A percentile compares a stretch with the other conserved stretches of the same genome.
Evolutionary conservation across 495 filamentous ascomycete species (phyloP).

Genomic region (Podospora sp.): DNA sequence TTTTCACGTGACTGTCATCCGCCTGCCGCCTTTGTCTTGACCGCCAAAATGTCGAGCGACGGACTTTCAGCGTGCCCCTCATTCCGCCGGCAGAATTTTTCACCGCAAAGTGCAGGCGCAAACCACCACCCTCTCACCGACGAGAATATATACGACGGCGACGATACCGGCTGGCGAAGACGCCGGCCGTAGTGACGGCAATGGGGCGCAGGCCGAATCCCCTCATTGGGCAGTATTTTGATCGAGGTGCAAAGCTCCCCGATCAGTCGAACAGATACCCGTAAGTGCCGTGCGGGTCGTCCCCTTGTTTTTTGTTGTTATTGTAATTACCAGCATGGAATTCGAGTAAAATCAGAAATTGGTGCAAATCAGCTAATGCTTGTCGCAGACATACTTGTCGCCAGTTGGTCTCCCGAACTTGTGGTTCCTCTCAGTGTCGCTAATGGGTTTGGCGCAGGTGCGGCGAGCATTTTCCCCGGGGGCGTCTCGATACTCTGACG

Average conservation of each 20-base stretch:
- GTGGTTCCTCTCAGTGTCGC: background rate
- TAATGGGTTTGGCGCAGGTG: constrained; percentile 46
- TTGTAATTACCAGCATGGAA: background rate
- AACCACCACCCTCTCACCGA: constrained; percentile 21
- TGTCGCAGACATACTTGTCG: background rate
- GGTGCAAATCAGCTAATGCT: background rate
- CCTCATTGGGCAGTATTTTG: constrained; percentile 81
- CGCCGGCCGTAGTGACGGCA: constrained; percentile 21
- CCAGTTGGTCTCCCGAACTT: background rate
- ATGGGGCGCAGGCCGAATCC: constrained; percentile 85
- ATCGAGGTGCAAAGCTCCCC: constrained; percentile 76
- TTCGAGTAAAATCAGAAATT: too few species aligned
- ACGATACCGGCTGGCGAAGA: constrained; percentile 8
- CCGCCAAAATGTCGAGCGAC: constrained; percentile 25
- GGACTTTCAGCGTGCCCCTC: background rate
- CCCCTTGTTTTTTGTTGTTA: too few species aligned
- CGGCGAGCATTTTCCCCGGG: constrained; percentile 82
- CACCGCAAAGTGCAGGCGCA: constrained; percentile 28
- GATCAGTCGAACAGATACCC: constrained; percentile 86
- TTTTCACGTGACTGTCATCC: constrained; percentile 6
- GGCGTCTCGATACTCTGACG: constrained; percentile 76
- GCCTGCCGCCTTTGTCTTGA: constrained; percentile 27
- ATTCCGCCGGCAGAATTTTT: constrained; percentile 40
- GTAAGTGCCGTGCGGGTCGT: constrained; percentile 49
- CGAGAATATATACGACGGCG: constrained; percentile 9